Evolutionary conservation across 2,329 filamentous ascomycete genomes (phyloP), one percentile per base, ranked within the genome.

Genomic region (Ophiocordyceps camponoti-floridani): DNA sequence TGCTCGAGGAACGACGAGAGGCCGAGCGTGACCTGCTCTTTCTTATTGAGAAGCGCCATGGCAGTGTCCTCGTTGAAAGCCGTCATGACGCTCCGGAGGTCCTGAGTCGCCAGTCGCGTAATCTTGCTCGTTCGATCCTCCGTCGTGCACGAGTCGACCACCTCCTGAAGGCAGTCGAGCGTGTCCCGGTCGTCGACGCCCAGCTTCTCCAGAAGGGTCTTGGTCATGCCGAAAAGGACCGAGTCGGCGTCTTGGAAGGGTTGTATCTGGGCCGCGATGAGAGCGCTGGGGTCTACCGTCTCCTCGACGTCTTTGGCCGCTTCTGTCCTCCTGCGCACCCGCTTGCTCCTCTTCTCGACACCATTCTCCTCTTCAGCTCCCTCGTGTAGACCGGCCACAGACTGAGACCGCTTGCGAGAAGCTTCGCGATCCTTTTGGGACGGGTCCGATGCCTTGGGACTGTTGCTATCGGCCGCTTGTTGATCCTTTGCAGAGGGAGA

Each of bases 1-100:
- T 80, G 74, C 50, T 81, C 77, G 4, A 81, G 64, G 50, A 81
- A 80, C 4, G 74, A 75, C 1, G 71, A 75, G 14, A 78, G 62
- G 9, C 73, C 73, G 28, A 74, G 59, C 11, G 67, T 66, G 0
- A 69, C 63, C 19, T 66, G 61, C 41, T 73, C 70, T 45, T 70
- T 69, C 49, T 75, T 75, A 48, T 62, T 69, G 12, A 76, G 56
- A 11, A 78, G 55, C 5, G 72, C 62, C 48, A 66, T 68, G 0
- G 71, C 71, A 7, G 64, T 64, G n/a, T 73, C 70, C 45, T 75
- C 70, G 40, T 66, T 67, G 49, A 73, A 76, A 4, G 64, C 59
- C 1, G 62, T 54, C n/a, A 77, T 58, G 6, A 66, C 62, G 19
- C 62, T 60, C 4, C 66, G 68, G 23, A 78, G 54, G 49, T 77